These are phyloP conservation scores for Sarocladiaceae sp. DNA, from an alignment of 2,329 filamentous ascomycete species.

Conservation along the genomic window DNA sequence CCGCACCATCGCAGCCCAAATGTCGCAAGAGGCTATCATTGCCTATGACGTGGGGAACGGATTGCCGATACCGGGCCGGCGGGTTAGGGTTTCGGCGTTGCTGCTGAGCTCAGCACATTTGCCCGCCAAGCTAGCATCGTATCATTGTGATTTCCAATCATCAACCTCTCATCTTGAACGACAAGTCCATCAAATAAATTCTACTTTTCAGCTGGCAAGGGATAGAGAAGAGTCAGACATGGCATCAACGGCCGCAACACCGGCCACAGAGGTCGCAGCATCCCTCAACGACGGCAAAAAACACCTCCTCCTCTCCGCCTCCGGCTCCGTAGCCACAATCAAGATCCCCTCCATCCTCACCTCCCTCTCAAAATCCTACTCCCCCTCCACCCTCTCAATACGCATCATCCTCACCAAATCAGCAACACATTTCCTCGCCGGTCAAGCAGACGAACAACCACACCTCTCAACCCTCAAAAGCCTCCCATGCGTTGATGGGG, in stretches of 20 bases:
- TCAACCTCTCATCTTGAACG: no score
- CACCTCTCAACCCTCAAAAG: constrained; percentile 52
- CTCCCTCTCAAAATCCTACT: constrained; percentile 40
- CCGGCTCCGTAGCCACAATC: constrained; percentile 74
- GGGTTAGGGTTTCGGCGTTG: no score
- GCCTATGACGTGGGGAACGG: not conserved
- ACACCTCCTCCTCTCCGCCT: constrained; percentile 38
- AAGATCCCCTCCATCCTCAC: constrained; percentile 68
- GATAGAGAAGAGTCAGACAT: not conserved
- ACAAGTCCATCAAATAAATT: no score
- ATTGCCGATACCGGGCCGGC: not conserved
- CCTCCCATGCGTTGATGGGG: constrained; percentile 69
- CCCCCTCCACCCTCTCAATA: constrained; percentile 62
- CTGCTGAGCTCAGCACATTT: no score
- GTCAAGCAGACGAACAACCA: constrained; percentile 75
- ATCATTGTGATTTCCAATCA: no score
- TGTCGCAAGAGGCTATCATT: not conserved
- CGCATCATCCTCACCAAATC: constrained; percentile 77
- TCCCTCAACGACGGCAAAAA: constrained; percentile 33
- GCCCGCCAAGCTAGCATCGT: no score
- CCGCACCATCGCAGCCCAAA: no score
- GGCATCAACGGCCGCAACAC: not conserved
- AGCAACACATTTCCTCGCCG: constrained; percentile 70
- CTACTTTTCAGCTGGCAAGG: no score
- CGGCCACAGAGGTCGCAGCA: constrained; percentile 26